A percentile compares a stretch with the other conserved stretches of the same genome.
Conservation (phyloP, 2,329 filamentous ascomycete genomes). For the Cryphonectria carpinicola region DNA sequence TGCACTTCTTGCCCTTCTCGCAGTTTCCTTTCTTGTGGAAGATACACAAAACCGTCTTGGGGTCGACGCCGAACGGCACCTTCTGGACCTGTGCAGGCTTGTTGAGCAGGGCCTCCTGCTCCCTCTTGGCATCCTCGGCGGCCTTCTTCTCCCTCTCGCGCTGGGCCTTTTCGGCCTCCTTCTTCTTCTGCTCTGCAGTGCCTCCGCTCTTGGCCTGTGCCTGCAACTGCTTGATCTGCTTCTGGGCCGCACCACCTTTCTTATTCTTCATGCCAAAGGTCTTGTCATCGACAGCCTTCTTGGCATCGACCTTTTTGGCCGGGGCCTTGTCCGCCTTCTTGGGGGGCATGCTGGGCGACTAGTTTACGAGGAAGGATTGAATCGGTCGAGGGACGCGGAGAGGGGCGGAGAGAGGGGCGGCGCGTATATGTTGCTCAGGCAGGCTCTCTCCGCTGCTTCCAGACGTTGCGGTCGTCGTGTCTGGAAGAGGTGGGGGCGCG, state of each 20-base stretch:
- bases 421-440: neutral
- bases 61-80: conserved; percentile 95
- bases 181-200: conserved; percentile 86
- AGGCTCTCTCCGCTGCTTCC: neutral
- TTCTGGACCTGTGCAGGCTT: conserved; percentile 96
- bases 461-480: conserved; percentile 2
- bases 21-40: conserved; percentile 98
- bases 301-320: conserved; percentile 53
- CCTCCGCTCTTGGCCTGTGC: conserved; percentile 74
- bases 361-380: neutral
- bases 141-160: conserved; percentile 90
- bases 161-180: conserved; percentile 65
- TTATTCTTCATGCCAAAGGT: conserved; percentile 99
- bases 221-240: conserved; percentile 82
- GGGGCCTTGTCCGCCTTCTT: conserved; percentile 62
- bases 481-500: conserved; percentile 13
- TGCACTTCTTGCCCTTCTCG: conserved; percentile 97
- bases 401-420: neutral
- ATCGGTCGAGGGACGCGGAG: neutral
- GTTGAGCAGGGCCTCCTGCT: conserved; percentile 81
- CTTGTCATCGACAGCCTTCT: conserved; percentile 83
- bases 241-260: conserved; percentile 90
- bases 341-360: conserved; percentile 67
- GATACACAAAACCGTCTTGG: conserved; percentile 94
- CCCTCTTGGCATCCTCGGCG: conserved; percentile 80